These are phyloP conservation scores for Gloeophyllum trabeum DNA, from an alignment of 768 basidiomycete species.

Conservation along the genomic window DNA sequence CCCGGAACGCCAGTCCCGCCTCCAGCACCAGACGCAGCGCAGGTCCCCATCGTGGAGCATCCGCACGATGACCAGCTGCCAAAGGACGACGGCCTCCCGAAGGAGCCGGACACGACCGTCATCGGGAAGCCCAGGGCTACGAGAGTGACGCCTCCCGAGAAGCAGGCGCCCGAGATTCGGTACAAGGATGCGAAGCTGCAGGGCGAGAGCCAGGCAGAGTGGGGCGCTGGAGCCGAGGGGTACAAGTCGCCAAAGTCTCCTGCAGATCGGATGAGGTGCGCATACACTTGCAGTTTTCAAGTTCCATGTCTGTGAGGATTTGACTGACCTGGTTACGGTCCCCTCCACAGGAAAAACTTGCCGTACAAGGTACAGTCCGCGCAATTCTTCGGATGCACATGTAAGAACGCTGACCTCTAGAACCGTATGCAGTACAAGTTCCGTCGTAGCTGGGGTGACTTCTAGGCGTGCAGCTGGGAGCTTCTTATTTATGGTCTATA, in stretches of 20 bases:
- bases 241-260: slow-evolving; percentile 66
- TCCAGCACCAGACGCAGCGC: background rate
- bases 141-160: slow-evolving; percentile 52
- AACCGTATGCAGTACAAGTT: slow-evolving; percentile 77
- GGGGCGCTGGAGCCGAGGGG: slow-evolving; percentile 62
- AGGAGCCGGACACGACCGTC: slow-evolving; percentile 14
- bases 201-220: slow-evolving; percentile 44
- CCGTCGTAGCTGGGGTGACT: slow-evolving; percentile 81
- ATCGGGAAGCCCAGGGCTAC: slow-evolving; percentile 42
- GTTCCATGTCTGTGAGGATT: background rate
- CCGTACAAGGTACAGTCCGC: slow-evolving; percentile 66
- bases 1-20: slow-evolving; percentile 3
- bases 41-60: slow-evolving; percentile 10
- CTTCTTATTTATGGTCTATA: too few relatives aligned
- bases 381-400: background rate
- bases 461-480: too few relatives aligned
- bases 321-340: background rate
- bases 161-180: slow-evolving; percentile 53
- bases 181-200: slow-evolving; percentile 46
- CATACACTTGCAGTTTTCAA: too few relatives aligned
- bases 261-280: slow-evolving; percentile 65
- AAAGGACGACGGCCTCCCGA: slow-evolving; percentile 10
- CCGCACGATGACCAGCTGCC: slow-evolving; percentile 25
- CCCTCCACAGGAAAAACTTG: slow-evolving; percentile 52
- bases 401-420: background rate